Base-by-base conservation (phyloP, 2,329 filamentous ascomycete species). In the Teratosphaeria destructans region DNA sequence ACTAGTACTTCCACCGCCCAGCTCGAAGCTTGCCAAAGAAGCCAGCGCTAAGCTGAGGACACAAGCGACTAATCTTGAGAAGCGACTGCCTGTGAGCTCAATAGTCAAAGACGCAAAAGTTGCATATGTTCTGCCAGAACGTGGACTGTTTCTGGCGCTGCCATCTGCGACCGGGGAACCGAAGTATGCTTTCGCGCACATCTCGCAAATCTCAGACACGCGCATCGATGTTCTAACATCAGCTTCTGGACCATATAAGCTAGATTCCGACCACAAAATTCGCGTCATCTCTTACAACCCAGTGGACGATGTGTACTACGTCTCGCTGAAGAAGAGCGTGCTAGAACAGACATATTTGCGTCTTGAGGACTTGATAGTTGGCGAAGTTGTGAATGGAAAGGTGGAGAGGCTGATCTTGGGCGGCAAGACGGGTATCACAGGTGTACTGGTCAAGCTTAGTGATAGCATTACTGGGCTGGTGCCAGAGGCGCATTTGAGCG, bases 381-480 rank as follows among this genome's bases (percentile, higher is more conserved):
- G 93, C 23, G 84, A 86, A 37, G 78, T 94, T 6, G 86, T 96
- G 54, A 88, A 88, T 65, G 90, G 89, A 59, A 89, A 85, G 55
- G 84, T 99, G 39, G 89, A 96, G 70, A 95, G 90, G 74, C 79
- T 97, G 27, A 78, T 96, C 39, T 77, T 96, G 37, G 81, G 95
- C 63, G 87, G 88, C 60, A 83, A 85, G 64, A 82, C 82, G n/a
- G 92, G 93, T 54, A 81, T 95, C 49, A 85, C 84, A 61, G 92
- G 91, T 29, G 75, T 99, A 34, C 82, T 97, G 29, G 82, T 97
- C 57, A 89, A 88, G 67, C 76, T 99, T 57, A 87, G 90, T 8
- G 90, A 96, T 52, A 89, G 89, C 54, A 90, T 99, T 64, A 87
- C 84, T 56, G 94, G 91, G n/a, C 82, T 96, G 60, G 91, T 97